These are phyloP conservation scores for Penicillium cinerascens DNA, from an alignment of 495 filamentous ascomycete species.

Conservation along the genomic window DNA sequence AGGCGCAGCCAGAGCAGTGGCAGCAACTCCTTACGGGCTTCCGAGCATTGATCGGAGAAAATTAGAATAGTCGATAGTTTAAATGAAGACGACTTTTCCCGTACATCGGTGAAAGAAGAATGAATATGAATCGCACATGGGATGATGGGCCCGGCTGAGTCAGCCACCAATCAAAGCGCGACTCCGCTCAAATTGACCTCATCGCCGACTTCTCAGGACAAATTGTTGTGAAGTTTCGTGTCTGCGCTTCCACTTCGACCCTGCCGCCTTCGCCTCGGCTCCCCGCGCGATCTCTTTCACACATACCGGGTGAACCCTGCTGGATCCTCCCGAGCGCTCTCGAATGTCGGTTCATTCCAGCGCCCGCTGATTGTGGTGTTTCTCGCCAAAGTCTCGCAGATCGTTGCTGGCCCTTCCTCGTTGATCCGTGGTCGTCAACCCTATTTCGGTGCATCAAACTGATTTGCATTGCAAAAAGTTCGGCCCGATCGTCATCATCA, in stretches of 20 bases:
- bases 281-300: neutral
- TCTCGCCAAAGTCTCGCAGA: neutral
- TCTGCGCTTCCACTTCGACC: constrained; percentile 5
- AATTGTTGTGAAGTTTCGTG: constrained; percentile 8
- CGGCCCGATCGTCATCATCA: neutral
- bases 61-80: neutral
- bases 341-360: constrained; percentile 11
- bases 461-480: neutral
- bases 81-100: too few species aligned
- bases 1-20: constrained; percentile 44
- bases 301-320: neutral
- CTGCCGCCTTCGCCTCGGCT: constrained; percentile 21
- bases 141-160: constrained; percentile 11
- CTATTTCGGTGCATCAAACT: neutral
- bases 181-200: constrained; percentile 21
- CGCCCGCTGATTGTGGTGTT: constrained; percentile 8
- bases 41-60: constrained; percentile 45
- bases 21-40: constrained; percentile 42
- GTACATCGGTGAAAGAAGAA: too few species aligned
- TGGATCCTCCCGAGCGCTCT: neutral
- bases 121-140: neutral
- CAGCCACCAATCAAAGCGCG: constrained; percentile 10
- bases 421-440: neutral
- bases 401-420: constrained; percentile 2
- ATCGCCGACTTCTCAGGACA: constrained; percentile 12